Evolutionary conservation across 306 rosid genomes (phyloP).

Genomic region (Trichosanthes truncata): DNA sequence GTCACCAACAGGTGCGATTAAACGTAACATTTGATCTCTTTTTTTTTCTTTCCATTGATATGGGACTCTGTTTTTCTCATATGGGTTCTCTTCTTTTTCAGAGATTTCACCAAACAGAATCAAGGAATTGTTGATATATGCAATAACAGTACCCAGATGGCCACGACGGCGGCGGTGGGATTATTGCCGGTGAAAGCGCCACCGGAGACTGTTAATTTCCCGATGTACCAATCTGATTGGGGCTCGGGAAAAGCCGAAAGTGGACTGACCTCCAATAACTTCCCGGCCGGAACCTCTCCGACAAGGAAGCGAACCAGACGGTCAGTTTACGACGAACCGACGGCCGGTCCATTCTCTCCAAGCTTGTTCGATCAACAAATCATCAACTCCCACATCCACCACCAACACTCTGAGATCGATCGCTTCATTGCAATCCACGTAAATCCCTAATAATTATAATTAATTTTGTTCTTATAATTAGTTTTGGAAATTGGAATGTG

Average conservation of each 20-base stretch:
- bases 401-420: conserved; percentile 30
- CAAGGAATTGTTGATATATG: neutral
- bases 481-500: neutral
- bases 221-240: neutral
- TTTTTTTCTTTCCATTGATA: too few relatives aligned
- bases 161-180: neutral
- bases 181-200: neutral
- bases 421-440: conserved; percentile 34
- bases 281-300: neutral
- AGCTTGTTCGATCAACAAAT: conserved; percentile 1
- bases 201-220: neutral
- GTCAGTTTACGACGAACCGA: neutral
- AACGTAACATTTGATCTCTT: neutral
- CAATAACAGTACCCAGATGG: neutral
- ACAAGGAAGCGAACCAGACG: neutral
- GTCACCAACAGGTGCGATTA: conserved; percentile 28
- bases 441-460: neutral
- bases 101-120: neutral
- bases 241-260: neutral
- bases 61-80: neutral
- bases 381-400: conserved; percentile 22
- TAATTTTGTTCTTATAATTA: too few relatives aligned
- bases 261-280: neutral
- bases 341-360: neutral
- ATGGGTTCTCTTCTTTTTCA: neutral